Conservation (phyloP, 2,329 filamentous ascomycete species). For the Colletotrichum sp. region DNA sequence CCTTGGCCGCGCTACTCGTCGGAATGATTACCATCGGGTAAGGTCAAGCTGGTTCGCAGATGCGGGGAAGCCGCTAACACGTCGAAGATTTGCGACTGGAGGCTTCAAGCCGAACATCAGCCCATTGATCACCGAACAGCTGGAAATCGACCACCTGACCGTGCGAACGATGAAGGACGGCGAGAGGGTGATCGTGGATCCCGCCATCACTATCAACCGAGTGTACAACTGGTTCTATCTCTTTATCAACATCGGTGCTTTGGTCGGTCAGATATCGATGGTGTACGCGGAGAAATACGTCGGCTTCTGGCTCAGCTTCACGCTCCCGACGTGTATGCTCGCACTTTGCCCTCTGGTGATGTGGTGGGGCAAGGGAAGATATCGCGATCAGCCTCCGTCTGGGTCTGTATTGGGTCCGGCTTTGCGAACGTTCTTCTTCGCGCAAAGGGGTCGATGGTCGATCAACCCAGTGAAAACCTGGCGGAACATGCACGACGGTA, state of each 20-base stretch:
- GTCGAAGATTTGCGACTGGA: constrained; percentile 65
- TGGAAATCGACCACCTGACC: constrained; percentile 57
- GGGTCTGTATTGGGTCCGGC: constrained; percentile 74
- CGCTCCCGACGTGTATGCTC: constrained; percentile 71
- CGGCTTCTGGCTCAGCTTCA: constrained; percentile 75
- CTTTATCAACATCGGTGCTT: constrained; percentile 73
- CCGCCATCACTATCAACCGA: constrained; percentile 63
- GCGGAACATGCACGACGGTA: constrained; percentile 59
- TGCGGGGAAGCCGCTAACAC: background rate
- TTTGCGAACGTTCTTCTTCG: constrained; percentile 62
- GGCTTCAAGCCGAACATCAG: constrained; percentile 79
- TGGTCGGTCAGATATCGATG: constrained; percentile 68
- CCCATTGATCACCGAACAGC: constrained; percentile 70
- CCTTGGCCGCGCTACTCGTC: constrained; percentile 68
- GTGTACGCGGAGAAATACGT: constrained; percentile 77
- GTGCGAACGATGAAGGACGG: constrained; percentile 58
- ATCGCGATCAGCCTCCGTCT: constrained; percentile 61
- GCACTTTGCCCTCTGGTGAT: constrained; percentile 67
- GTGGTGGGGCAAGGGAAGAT: constrained; percentile 60
- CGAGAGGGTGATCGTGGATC: constrained; percentile 70
- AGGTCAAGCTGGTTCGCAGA: background rate
- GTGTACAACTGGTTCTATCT: constrained; percentile 76
- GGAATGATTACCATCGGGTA: constrained; percentile 50
- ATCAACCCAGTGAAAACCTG: constrained; percentile 67
- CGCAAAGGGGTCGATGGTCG: constrained; percentile 73